phyloP scores from a whole-genome alignment of 1,139 yeast genomes.

The Sporopachydermia cereana region DNA sequence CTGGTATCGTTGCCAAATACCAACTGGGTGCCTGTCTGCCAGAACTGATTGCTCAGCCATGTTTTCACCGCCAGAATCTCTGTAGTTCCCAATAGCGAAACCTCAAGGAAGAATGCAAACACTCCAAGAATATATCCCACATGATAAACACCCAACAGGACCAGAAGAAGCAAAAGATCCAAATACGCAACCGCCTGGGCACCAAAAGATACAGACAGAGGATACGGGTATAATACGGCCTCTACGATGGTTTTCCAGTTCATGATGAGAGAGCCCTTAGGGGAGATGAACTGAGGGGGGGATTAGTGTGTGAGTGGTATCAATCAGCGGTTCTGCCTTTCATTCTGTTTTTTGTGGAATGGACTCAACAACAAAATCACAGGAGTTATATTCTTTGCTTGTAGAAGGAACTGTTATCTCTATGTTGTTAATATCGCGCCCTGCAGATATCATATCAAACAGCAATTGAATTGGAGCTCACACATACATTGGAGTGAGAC shows the following conservation, averaged over 20 bases:
- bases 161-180: not conserved
- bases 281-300: no score
- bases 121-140: not conserved
- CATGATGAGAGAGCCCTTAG: no score
- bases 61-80: not conserved
- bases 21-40: conserved; percentile 15
- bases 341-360: no score
- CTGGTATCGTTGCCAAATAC: conserved; percentile 16
- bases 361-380: no score
- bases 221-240: not conserved
- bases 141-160: not conserved
- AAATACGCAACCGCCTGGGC: not conserved
- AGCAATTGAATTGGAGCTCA: no score
- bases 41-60: conserved; percentile 7
- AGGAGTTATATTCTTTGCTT: no score
- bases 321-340: no score
- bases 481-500: no score
- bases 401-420: no score
- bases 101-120: not conserved
- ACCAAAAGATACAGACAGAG: not conserved
- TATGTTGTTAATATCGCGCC: no score
- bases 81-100: not conserved
- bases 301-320: no score
- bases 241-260: not conserved
- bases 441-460: no score